These are phyloP conservation scores for Penicillium sp. DNA, from an alignment of 2,329 filamentous ascomycete genomes.

Conservation along the genomic window DNA sequence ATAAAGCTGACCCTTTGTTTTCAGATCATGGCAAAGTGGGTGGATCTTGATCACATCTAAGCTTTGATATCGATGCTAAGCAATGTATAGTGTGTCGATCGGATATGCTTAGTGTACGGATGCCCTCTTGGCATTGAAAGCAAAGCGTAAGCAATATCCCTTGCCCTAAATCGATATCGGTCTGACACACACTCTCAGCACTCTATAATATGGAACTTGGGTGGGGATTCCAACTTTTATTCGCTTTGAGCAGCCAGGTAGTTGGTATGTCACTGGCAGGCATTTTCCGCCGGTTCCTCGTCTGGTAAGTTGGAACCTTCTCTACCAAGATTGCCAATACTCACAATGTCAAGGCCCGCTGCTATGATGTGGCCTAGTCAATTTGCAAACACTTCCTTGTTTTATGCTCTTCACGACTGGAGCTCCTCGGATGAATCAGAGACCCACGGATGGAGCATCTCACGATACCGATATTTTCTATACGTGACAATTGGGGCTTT, in stretches of 20 bases:
- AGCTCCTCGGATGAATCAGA: constrained; percentile 51
- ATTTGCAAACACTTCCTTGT: constrained; percentile 62
- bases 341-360: constrained; percentile 39
- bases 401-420: constrained; percentile 70
- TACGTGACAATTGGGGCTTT: constrained; percentile 57
- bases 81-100: constrained; percentile 23
- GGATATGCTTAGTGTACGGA: constrained; percentile 31
- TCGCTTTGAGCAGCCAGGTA: constrained; percentile 41
- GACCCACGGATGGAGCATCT: constrained; percentile 62
- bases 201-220: constrained; percentile 25
- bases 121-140: constrained; percentile 27
- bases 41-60: no score
- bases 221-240: constrained; percentile 29
- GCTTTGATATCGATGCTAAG: neutral
- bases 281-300: constrained; percentile 64
- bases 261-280: constrained; percentile 64
- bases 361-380: constrained; percentile 71
- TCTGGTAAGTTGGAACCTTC: constrained; percentile 33
- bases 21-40: constrained; percentile 23
- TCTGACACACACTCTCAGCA: constrained; percentile 10
- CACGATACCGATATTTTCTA: constrained; percentile 62
- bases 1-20: neutral
- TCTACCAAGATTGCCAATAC: neutral
- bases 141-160: constrained; percentile 17
- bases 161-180: neutral